Conservation (phyloP, 140 eudicot species). For the Bidens hawaiensis region DNA sequence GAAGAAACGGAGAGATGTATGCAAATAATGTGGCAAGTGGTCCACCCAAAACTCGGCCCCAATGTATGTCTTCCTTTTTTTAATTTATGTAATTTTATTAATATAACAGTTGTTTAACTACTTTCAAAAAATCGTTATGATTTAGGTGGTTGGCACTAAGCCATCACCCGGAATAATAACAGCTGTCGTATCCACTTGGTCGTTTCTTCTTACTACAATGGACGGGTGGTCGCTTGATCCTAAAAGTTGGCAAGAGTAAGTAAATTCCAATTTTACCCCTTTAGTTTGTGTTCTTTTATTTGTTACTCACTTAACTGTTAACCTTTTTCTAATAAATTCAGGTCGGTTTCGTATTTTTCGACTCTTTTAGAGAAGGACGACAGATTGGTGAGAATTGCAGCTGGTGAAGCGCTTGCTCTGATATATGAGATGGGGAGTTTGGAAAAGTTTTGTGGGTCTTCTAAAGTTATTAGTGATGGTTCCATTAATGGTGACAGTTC, state of each 20-base stretch:
- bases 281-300: background rate
- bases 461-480: conserved; percentile 40
- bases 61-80: conserved; percentile 60
- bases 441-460: conserved; percentile 58
- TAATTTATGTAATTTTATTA: background rate
- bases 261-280: background rate
- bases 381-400: conserved; percentile 82
- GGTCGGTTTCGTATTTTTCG: conserved; percentile 70
- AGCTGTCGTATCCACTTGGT: conserved; percentile 78
- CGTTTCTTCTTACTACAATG: conserved; percentile 80
- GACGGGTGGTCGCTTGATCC: conserved; percentile 51
- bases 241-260: conserved; percentile 87
- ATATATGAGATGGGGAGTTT: conserved; percentile 67
- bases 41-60: conserved; percentile 83
- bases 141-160: conserved; percentile 71
- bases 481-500: conserved; percentile 33
- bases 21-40: conserved; percentile 95
- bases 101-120: background rate
- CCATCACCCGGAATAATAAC: conserved; percentile 65
- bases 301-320: background rate
- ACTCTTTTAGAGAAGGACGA: conserved; percentile 82
- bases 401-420: conserved; percentile 92
- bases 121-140: background rate
- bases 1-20: conserved; percentile 80
- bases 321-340: conserved; percentile 11